Base-by-base conservation (phyloP, 306 rosid species). In the Corylus heterophylla region DNA sequence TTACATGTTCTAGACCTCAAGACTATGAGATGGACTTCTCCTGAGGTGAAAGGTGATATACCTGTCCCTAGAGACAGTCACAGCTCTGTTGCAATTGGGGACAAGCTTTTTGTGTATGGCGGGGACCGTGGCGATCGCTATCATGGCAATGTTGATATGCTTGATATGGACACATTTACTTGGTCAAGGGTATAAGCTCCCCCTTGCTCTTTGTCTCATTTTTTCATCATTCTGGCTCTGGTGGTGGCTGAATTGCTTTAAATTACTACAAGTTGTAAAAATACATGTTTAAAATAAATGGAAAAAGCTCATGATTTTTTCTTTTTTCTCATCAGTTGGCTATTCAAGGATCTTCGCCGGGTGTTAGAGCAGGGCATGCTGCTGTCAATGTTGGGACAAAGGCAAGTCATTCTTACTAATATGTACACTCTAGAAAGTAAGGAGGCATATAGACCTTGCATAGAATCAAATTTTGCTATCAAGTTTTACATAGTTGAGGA, bases 41-140 rank as follows among this genome's bases (percentile, higher is more conserved):
- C 90, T 16, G 87, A 72, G 74, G 90, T 90, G 45, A 88, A 80
- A 74, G 98, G 98, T 48, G 96, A 91, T 68, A 39, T 93, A 54
- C 99, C 99, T 48, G 87, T 86, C 64, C 99, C 98, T 61, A 89
- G 99, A 79, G 99, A 95, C 63, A 95, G 99, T 80, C 99, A 95
- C 78, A 85, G 86, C 25, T 80, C 90, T 74, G 84, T 88, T 71
- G 89, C 96, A 16, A 66, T 91, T 47, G 99, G 99, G 54, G 88
- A 85, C 83, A 93, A 90, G 88, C 83, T 95, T 79, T 69, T 93
- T 71, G 92, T 95, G 17, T 95, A 95, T 78, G 99, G 99, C 12
- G 99, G 99, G 48, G 99, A 95, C 73, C 86, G 90, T 54, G 99
- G 99, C 17, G 98, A 93, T 78, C 90, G 86, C 71, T 95, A 95